These are phyloP conservation scores for Lobosporangium transversale DNA, from an alignment of 192 early-diverging fungal species.

Conservation along the genomic window DNA sequence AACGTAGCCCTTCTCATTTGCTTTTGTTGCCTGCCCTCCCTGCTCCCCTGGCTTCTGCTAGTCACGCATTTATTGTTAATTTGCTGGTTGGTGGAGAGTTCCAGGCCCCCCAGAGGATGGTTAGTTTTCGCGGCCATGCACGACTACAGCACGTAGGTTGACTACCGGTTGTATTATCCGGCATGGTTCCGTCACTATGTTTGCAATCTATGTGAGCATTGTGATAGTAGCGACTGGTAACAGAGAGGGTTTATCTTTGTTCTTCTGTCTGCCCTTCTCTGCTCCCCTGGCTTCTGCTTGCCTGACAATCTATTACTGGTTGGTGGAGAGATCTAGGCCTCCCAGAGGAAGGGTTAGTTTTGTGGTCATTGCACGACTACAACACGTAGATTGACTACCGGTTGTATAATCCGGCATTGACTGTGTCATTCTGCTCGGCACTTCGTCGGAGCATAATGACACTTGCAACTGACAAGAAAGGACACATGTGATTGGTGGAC, in stretches of 20 bases:
- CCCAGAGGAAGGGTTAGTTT: slow-evolving; percentile 7
- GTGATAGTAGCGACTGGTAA: background rate
- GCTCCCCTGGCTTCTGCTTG: slow-evolving; percentile 8
- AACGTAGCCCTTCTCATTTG: too few relatives aligned
- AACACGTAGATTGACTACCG: slow-evolving; percentile 1
- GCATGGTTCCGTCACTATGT: background rate
- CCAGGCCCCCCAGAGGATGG: too few relatives aligned
- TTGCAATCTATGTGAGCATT: slow-evolving; percentile 1
- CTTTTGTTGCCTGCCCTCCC: too few relatives aligned
- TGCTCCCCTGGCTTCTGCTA: too few relatives aligned
- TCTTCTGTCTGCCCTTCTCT: slow-evolving; percentile 1
- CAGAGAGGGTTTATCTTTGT: background rate
- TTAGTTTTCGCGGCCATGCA: too few relatives aligned
- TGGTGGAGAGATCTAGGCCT: background rate
- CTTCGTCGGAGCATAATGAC: slow-evolving; percentile 4
- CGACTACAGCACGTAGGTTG: background rate
- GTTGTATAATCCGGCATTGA: slow-evolving; percentile 1
- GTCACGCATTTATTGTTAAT: too few relatives aligned
- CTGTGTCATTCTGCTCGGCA: background rate
- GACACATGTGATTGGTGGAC: slow-evolving; percentile 1
- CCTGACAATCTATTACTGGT: background rate
- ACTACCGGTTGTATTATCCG: background rate
- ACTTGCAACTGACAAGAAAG: slow-evolving; percentile 3
- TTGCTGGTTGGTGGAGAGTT: too few relatives aligned
- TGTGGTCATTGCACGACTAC: background rate